Base-by-base conservation (phyloP, 176 grass and related monocot genomes). In the Ensete ventricosum region DNA sequence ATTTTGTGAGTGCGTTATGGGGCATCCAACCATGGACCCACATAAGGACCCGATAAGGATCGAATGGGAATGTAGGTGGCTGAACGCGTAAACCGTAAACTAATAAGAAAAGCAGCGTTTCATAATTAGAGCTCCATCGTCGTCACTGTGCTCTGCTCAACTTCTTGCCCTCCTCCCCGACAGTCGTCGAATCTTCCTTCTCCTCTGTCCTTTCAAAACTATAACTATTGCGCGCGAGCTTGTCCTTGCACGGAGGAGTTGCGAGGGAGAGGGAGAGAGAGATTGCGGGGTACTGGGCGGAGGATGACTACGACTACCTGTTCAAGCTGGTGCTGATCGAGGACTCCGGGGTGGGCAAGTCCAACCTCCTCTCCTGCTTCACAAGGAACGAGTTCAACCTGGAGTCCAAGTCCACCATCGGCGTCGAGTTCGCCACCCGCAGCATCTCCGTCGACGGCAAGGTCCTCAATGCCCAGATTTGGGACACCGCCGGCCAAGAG, bases 391-490 rank as follows among this genome's bases (percentile, higher is more conserved):
- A 85, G 72, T 85, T 85, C 72, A 80, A 65, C 64, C 79, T 85
- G 64, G 83, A 85, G 74, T 76, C 73, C 73, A 76, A 76, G 55
- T 76, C 73, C 55, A 76, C 73, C 55, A 76, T 76, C 73, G 73
- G 73, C 29, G 73, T 76, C 29, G 73, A 76, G 55, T 76, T 76
- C 73, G 73, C 73, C 34, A 76, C 73, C 13, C 62, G 83, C 13
- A 85, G 83, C 55, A 27, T 85, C 57, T 81, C 50, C 3, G 83
- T 85, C 26, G 78, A 85, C 34, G 77, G 72, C 50, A 85, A 85
- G 77, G 78, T 85, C 72, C 64, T 85, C 64, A 85, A 81, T 78
- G 78, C 83, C 53, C 83, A 85, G 83, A 85, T 85, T 85, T 85
- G 78, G 83, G 77, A 85, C 60, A 80, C 83, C 17, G 83, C 83